These are phyloP conservation scores for Spinellus fusiger DNA, from an alignment of 192 early-diverging fungal species.

Conservation along the genomic window DNA sequence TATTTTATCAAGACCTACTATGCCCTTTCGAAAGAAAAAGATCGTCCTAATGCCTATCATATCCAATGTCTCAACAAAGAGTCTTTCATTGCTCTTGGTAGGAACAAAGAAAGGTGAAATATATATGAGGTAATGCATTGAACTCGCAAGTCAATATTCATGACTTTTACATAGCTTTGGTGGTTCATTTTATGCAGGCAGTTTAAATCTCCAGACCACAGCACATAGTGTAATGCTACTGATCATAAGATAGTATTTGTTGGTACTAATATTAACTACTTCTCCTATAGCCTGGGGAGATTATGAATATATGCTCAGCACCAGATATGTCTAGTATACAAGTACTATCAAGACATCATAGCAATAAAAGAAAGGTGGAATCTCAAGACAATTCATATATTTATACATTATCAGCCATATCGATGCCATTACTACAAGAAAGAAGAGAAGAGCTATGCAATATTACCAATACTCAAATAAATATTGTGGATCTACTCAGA, in stretches of 20 bases:
- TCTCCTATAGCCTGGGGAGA: too few species aligned
- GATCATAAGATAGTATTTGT: neutral
- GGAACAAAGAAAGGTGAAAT: neutral
- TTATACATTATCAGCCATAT: neutral
- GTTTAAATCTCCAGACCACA: neutral
- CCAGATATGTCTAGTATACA: too few species aligned
- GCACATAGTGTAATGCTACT: neutral
- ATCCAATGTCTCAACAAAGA: neutral
- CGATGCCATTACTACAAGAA: neutral
- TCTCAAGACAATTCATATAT: neutral
- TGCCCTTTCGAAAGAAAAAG: neutral
- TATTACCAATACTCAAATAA: neutral
- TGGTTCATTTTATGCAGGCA: neutral
- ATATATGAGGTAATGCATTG: neutral
- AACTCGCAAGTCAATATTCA: neutral
- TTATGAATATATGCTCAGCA: too few species aligned
- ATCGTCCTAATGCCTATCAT: neutral
- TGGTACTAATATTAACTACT: neutral
- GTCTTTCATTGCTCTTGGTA: neutral
- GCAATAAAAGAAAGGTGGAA: neutral
- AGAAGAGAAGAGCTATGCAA: neutral
- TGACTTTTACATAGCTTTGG: neutral
- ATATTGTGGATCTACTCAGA: neutral
- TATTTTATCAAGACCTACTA: neutral
- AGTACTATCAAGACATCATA: too few species aligned